Evolutionary conservation across 495 filamentous ascomycete species (phyloP).

Genomic region (Penicillium arizonense): DNA sequence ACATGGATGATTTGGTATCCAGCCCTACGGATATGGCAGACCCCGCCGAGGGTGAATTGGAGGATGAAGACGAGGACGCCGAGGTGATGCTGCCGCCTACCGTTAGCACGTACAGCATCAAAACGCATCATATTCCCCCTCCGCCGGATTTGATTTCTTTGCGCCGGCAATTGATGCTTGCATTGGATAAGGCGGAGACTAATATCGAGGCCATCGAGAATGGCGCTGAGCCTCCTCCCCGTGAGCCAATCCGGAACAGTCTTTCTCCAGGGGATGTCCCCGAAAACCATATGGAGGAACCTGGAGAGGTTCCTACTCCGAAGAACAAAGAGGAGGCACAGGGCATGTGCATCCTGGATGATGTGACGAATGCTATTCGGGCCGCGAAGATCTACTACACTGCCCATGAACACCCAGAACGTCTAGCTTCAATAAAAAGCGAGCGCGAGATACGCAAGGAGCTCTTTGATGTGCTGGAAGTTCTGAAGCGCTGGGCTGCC

Average conservation of each 20-base stretch:
- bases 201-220: conserved; percentile 54
- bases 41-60: conserved; percentile 46
- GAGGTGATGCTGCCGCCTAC: conserved; percentile 87
- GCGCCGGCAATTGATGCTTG: conserved; percentile 66
- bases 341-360: conserved; percentile 86
- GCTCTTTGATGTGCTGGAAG: conserved; percentile 80
- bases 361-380: conserved; percentile 88
- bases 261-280: conserved; percentile 32
- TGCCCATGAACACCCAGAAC: conserved; percentile 74
- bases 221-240: conserved; percentile 29
- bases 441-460: conserved; percentile 81
- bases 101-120: conserved; percentile 90
- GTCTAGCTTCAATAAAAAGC: conserved; percentile 78
- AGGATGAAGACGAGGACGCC: conserved; percentile 51
- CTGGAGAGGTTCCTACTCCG: conserved; percentile 27
- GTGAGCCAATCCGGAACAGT: conserved; percentile 31
- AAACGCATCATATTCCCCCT: conserved; percentile 79
- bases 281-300: conserved; percentile 32
- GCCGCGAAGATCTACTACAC: conserved; percentile 96
- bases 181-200: conserved; percentile 67
- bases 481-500: conserved; percentile 84
- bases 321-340: conserved; percentile 81
- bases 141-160: conserved; percentile 79
- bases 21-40: conserved; percentile 53
- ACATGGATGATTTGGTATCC: conserved; percentile 43